A percentile compares a stretch with the other conserved stretches of the same genome.
Conservation (phyloP, 1,284 basidiomycete species). For the Microbotryum violaceum region DNA sequence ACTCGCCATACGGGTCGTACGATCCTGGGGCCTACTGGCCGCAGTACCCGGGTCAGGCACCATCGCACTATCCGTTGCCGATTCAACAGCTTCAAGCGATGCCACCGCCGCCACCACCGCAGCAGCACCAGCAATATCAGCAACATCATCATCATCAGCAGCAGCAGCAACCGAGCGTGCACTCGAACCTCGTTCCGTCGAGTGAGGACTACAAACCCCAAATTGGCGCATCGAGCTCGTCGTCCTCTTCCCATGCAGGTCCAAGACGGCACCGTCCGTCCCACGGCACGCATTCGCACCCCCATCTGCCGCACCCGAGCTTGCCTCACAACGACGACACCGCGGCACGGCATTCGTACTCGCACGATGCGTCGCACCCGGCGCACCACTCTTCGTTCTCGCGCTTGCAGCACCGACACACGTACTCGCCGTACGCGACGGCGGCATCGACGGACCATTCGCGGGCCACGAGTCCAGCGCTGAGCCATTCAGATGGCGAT, state of each 20-base stretch:
- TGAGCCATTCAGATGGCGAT: slow-evolving; percentile 10
- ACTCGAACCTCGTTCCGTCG: not conserved
- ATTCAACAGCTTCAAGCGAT: slow-evolving; percentile 1
- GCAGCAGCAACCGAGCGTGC: not conserved
- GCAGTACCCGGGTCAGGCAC: slow-evolving; percentile 3
- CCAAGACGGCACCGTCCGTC: slow-evolving; percentile 4
- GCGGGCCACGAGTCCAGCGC: slow-evolving; percentile 24
- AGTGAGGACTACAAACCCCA: not conserved
- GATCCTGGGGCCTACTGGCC: slow-evolving; percentile 24
- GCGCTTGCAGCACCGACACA: slow-evolving; percentile 32
- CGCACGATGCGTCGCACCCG: slow-evolving; percentile 31
- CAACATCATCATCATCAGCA: not conserved
- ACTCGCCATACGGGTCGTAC: slow-evolving; percentile 23
- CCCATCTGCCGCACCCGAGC: slow-evolving; percentile 7
- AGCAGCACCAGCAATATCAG: not conserved
- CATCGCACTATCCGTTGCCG: not conserved
- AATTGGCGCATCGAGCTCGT: slow-evolving; percentile 2
- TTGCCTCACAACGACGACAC: slow-evolving; percentile 17
- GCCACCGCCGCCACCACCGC: not conserved
- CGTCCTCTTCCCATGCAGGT: not conserved
- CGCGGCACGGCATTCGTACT: slow-evolving; percentile 26
- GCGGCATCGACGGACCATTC: slow-evolving; percentile 25
- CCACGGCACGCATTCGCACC: slow-evolving; percentile 5
- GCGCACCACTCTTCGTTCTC: slow-evolving; percentile 28
- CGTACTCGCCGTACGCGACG: slow-evolving; percentile 32